Evolutionary conservation across 2,329 filamentous ascomycete species (phyloP).

Genomic region (Calonectria multiphialidica): DNA sequence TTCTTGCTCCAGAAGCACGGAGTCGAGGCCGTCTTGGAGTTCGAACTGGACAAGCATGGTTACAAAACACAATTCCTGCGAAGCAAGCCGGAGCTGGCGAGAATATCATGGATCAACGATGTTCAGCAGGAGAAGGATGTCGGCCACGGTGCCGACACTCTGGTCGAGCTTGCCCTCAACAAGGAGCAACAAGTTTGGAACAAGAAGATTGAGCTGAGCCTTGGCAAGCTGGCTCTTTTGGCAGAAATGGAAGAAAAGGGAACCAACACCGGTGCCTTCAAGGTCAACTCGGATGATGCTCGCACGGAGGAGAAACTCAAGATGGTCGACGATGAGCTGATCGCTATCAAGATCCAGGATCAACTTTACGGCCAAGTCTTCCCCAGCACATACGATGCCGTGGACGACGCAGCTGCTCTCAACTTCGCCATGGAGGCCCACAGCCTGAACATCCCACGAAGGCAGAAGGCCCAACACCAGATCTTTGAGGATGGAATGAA

Average conservation of each 20-base stretch:
- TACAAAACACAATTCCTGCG: conserved; percentile 85
- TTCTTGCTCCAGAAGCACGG: conserved; percentile 78
- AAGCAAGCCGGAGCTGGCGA: conserved; percentile 76
- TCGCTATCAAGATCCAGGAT: conserved; percentile 84
- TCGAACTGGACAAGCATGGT: conserved; percentile 74
- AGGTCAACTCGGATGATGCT: conserved; percentile 51
- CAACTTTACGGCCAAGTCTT: conserved; percentile 78
- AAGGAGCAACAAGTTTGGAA: conserved; percentile 88
- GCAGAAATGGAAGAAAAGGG: conserved; percentile 64
- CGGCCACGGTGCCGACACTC: conserved; percentile 75
- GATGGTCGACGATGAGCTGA: conserved; percentile 72
- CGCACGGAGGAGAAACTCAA: conserved; percentile 58
- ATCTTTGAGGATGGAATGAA: conserved; percentile 79
- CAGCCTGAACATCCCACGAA: conserved; percentile 64
- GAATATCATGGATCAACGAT: conserved; percentile 96
- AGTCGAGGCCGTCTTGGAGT: conserved; percentile 77
- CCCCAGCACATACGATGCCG: conserved; percentile 75
- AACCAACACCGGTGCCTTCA: conserved; percentile 50
- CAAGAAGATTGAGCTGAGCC: conserved; percentile 91
- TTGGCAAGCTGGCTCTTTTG: conserved; percentile 85
- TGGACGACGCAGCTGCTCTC: conserved; percentile 84
- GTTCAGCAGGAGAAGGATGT: conserved; percentile 82
- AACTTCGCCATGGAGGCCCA: conserved; percentile 81
- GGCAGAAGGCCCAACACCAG: conserved; percentile 75
- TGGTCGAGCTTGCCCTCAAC: conserved; percentile 76